phyloP scores from a whole-genome alignment of 2,329 filamentous ascomycete genomes.

The Neonectria magnoliae region DNA sequence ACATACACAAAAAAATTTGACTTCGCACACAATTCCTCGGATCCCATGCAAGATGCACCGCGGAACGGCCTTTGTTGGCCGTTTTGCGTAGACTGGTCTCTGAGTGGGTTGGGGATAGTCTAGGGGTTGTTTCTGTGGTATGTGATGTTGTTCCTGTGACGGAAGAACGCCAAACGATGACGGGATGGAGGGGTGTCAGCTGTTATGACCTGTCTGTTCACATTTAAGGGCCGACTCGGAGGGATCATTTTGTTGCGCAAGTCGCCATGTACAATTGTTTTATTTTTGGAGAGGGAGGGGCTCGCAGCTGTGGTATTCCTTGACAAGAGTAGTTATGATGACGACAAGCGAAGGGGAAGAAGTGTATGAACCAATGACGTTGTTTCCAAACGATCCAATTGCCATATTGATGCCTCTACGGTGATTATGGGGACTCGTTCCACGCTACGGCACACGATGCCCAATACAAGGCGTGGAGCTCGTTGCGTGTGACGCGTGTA shows the following conservation, averaged over 20 bases:
- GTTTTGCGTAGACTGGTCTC: constrained; percentile 38
- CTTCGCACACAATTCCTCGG: constrained; percentile 37
- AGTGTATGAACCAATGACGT: constrained; percentile 20
- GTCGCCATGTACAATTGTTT: constrained; percentile 25
- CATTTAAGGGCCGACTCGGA: constrained; percentile 13
- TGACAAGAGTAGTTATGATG: constrained; percentile 21
- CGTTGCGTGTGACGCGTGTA: not conserved
- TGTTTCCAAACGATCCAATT: constrained; percentile 10
- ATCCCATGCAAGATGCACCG: constrained; percentile 35
- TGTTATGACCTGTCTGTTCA: constrained; percentile 12
- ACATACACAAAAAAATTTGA: constrained; percentile 48
- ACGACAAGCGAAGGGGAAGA: constrained; percentile 17
- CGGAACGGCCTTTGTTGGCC: constrained; percentile 22
- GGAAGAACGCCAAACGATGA: not conserved
- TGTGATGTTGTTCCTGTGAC: constrained; percentile 20
- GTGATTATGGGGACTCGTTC: not conserved
- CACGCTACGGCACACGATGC: no score
- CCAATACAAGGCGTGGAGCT: not conserved
- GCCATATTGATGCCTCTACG: not conserved
- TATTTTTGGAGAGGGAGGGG: constrained; percentile 17
- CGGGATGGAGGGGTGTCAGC: constrained; percentile 1
- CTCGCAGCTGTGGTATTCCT: constrained; percentile 14
- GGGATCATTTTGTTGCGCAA: constrained; percentile 19
- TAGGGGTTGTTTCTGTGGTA: constrained; percentile 18
- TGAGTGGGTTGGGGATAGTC: constrained; percentile 31